Evolutionary conservation across 2,329 filamentous ascomycete genomes (phyloP).

Genomic region (Colletotrichum sp.): DNA sequence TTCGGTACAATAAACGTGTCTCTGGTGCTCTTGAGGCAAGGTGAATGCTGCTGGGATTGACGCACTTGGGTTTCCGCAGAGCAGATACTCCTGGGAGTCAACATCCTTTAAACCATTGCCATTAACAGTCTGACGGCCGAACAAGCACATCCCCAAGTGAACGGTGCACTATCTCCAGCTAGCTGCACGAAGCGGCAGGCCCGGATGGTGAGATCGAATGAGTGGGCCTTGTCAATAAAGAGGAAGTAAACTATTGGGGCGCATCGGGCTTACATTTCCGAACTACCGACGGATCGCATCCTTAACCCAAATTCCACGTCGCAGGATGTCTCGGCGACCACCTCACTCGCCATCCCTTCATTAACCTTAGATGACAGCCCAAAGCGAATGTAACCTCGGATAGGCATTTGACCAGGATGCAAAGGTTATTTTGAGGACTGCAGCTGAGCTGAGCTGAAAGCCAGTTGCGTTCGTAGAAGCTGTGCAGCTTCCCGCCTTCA

Average conservation of each 20-base stretch:
- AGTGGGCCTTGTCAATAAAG: background rate
- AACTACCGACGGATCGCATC: background rate
- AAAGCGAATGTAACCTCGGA: background rate
- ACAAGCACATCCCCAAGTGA: background rate
- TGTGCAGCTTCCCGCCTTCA: background rate
- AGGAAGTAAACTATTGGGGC: background rate
- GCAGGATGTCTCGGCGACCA: background rate
- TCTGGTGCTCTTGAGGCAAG: background rate
- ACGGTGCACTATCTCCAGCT: background rate
- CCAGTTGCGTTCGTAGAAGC: background rate
- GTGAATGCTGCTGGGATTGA: background rate
- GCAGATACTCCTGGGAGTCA: background rate
- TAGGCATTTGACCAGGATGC: background rate
- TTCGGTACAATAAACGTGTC: background rate
- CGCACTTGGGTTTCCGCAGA: background rate
- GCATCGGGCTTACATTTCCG: background rate
- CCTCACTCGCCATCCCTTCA: background rate
- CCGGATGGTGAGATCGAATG: background rate
- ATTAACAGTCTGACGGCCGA: background rate
- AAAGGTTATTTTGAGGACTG: background rate
- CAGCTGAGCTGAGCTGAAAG: background rate
- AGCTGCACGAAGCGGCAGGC: background rate
- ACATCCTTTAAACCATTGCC: background rate
- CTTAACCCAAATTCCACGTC: background rate
- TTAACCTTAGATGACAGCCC: background rate